Evolutionary conservation across 1,139 yeast genomes (phyloP).

Genomic region (Protomyces gravidus): DNA sequence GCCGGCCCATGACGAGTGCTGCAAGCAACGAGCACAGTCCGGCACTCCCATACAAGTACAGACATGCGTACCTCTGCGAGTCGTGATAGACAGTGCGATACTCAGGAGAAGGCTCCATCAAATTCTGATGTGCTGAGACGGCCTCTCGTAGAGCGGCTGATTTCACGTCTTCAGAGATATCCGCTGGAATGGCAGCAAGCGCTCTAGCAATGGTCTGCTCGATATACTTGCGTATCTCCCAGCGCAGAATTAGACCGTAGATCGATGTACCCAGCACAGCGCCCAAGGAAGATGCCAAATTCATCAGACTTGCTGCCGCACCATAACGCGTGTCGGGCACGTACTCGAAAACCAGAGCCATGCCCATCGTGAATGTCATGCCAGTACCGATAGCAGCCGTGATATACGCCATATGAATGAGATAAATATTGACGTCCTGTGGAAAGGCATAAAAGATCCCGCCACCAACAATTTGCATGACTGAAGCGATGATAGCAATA

Average conservation of each 20-base stretch:
- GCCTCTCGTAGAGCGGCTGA: neutral
- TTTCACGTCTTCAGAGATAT: too few species aligned
- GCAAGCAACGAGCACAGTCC: neutral
- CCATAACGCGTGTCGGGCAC: slow-evolving; percentile 17
- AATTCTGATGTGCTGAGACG: neutral
- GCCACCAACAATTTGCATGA: slow-evolving; percentile 8
- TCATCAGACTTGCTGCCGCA: slow-evolving; percentile 12
- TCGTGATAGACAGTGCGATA: neutral
- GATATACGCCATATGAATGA: neutral
- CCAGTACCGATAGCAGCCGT: slow-evolving; percentile 11
- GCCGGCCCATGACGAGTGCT: neutral
- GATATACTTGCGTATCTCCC: neutral
- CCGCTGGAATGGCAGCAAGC: neutral
- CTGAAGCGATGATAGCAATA: slow-evolving; percentile 3
- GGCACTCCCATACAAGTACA: neutral
- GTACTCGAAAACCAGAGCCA: slow-evolving; percentile 11
- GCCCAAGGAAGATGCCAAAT: slow-evolving; percentile 8
- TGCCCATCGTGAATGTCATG: slow-evolving; percentile 8
- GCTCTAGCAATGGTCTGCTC: neutral
- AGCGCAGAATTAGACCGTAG: slow-evolving; percentile 1
- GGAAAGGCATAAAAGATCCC: slow-evolving; percentile 2
- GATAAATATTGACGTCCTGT: neutral
- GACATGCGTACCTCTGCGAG: neutral
- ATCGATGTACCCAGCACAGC: slow-evolving; percentile 15
- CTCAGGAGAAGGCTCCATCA: neutral